Base-by-base conservation (phyloP, 2,329 filamentous ascomycete species). In the Coniella lustricola region DNA sequence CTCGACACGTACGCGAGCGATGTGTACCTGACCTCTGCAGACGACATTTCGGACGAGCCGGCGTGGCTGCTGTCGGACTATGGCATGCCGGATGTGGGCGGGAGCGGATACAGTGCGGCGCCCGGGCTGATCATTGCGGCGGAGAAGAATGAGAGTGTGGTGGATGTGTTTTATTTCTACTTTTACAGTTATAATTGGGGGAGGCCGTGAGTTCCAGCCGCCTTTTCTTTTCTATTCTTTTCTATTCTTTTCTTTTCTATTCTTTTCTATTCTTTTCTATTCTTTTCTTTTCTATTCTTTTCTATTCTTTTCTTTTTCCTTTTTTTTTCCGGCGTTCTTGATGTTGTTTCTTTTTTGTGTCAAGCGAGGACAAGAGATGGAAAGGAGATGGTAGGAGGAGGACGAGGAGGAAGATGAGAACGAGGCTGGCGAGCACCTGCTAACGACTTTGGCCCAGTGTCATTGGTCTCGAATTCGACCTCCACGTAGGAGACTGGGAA, bases 401-500 rank as follows among this genome's bases (percentile, higher is more conserved):
- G 1, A 17, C 4, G 5, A 21, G 10, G 12, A 5, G 35, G 2
- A 21, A 18, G 17, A 18, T 14, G 18, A 12, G 22, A 14, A 39
- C 7, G 13, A 12, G 18, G 12, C 13, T 13, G 2, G 10, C 1
- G 18, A 17, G 21, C 22, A 12, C 9, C 17, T 21, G 3, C 41
- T 50, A 12, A 35, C 8, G 17, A 31, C 14, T 40, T 7, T 35
- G 12, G 3, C 0, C 13, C n/a, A 59, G 53, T 7, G 50, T 60
- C 18, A 25, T 59, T 9, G 55, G 40, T 9, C 51, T 57, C 37
- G 39, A 53, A 18, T 60, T 60, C 38, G 55, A 54, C 38, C 50
- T 59, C 36, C 57, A 59, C 36, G 55, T 59, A 7, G 58, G 58
- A 12, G 58, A 60, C 44, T 60, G 57, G 58, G 58, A 60, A 36